phyloP scores from a whole-genome alignment of 257 asterid genomes.

The Datura wrightii region DNA sequence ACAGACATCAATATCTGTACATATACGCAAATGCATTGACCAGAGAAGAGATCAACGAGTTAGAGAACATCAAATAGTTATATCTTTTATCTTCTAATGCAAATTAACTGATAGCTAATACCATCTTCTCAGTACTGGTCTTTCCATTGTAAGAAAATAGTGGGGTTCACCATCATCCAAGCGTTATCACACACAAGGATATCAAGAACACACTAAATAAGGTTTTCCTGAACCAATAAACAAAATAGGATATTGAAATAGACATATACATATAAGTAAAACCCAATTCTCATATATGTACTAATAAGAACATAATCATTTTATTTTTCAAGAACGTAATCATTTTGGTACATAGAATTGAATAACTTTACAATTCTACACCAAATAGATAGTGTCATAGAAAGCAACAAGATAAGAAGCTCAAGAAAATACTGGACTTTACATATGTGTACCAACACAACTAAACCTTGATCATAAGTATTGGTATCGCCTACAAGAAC shows the following conservation, averaged over 20 bases:
- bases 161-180: neutral
- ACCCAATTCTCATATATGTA: neutral
- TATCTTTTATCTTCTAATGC: neutral
- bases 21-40: neutral
- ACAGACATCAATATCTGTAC: neutral
- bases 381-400: neutral
- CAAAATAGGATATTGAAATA: neutral
- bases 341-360: neutral
- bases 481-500: neutral
- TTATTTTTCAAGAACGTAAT: neutral
- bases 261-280: neutral
- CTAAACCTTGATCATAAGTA: neutral
- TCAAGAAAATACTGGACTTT: neutral
- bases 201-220: neutral
- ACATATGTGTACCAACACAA: neutral
- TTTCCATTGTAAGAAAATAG: neutral
- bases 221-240: neutral
- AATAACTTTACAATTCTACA: neutral
- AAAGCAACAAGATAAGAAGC: conserved; percentile 21
- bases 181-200: neutral
- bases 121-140: neutral
- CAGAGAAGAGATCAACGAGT: neutral
- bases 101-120: conserved; percentile 10
- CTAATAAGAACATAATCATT: neutral
- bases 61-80: neutral